Evolutionary conservation across 192 early-diverging fungal genomes (phyloP).

Genomic region (Coemansia interrupta): DNA sequence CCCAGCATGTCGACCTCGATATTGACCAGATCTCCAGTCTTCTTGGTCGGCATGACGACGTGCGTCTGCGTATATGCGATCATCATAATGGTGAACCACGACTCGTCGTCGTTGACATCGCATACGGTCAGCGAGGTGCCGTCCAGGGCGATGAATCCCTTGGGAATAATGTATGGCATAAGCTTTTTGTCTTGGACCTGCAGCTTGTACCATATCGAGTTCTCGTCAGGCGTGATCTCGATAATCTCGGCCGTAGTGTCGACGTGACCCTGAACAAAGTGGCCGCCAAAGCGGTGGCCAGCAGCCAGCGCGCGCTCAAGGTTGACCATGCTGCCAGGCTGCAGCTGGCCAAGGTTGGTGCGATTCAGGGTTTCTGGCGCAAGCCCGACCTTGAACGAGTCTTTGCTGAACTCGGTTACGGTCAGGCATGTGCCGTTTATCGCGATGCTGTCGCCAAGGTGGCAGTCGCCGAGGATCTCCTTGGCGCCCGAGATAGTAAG

Average conservation of each 20-base stretch:
- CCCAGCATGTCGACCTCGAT: constrained; percentile 97
- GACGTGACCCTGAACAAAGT: constrained; percentile 96
- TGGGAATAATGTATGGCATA: constrained; percentile 85
- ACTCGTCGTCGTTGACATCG: constrained; percentile 71
- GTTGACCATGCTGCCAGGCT: constrained; percentile 80
- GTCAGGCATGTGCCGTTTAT: constrained; percentile 95
- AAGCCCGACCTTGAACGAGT: constrained; percentile 85
- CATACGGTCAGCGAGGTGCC: constrained; percentile 94
- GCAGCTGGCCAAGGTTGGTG: constrained; percentile 80
- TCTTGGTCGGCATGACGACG: constrained; percentile 75
- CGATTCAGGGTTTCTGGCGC: constrained; percentile 90
- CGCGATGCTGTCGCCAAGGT: constrained; percentile 91
- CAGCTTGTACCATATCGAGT: constrained; percentile 77
- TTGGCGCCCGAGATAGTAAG: constrained; percentile 71
- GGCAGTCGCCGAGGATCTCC: constrained; percentile 74
- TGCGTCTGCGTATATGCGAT: constrained; percentile 87
- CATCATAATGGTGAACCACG: constrained; percentile 90
- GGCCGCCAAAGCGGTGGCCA: constrained; percentile 88
- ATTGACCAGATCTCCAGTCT: constrained; percentile 76
- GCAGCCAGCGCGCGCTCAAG: constrained; percentile 90
- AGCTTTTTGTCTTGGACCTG: constrained; percentile 58
- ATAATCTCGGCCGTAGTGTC: constrained; percentile 79
- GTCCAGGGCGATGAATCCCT: constrained; percentile 91
- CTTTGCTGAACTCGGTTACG: constrained; percentile 84
- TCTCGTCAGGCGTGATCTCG: constrained; percentile 77